Conservation (phyloP, 208 protist species). For the Zelonia costaricensis region DNA sequence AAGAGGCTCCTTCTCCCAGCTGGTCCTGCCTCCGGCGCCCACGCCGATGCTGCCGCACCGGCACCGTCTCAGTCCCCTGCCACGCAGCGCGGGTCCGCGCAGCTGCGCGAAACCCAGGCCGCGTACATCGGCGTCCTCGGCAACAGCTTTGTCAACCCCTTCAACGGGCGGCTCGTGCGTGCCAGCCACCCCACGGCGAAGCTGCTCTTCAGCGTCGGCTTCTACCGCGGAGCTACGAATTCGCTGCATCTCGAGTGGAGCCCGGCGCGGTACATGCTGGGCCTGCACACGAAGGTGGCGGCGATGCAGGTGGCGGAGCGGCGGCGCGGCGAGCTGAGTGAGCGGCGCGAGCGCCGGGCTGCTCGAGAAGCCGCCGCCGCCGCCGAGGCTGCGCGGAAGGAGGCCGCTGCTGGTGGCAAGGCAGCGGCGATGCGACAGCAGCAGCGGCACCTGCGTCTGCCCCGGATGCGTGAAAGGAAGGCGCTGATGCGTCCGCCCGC, state of each 20-base stretch:
- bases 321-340: neutral
- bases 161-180: conserved; percentile 55
- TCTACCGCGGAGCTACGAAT: conserved; percentile 48
- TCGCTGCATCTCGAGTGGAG: conserved; percentile 70
- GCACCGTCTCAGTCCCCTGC: neutral
- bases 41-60: neutral
- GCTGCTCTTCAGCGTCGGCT: conserved; percentile 53
- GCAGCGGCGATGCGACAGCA: too few species aligned
- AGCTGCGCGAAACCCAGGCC: neutral
- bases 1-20: too few species aligned
- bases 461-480: too few species aligned
- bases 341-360: neutral
- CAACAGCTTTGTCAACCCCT: conserved; percentile 67
- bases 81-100: too few species aligned
- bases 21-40: neutral
- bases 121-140: conserved; percentile 8
- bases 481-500: too few species aligned
- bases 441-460: too few species aligned
- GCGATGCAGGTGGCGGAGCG: neutral
- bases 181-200: conserved; percentile 17
- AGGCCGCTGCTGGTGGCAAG: neutral
- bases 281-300: conserved; percentile 17
- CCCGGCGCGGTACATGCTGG: conserved; percentile 25
- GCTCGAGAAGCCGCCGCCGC: neutral
- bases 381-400: too few species aligned